phyloP scores from a whole-genome alignment of 345 rosid genomes.

The Firmiana major region DNA sequence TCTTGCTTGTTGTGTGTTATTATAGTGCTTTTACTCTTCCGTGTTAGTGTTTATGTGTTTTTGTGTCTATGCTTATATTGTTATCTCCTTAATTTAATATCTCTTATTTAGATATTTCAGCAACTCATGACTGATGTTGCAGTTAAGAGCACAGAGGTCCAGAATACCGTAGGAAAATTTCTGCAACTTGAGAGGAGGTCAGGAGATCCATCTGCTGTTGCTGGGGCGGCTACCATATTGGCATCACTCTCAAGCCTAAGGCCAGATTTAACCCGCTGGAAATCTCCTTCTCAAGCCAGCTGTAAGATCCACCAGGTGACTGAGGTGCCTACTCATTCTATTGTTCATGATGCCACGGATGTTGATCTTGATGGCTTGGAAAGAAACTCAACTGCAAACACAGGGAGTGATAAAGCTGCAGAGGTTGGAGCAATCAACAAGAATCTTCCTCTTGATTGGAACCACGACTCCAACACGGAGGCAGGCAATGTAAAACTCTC shows the following conservation, averaged over 20 bases:
- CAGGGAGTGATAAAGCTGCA: constrained; percentile 54
- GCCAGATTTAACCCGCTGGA: constrained; percentile 57
- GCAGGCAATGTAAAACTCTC: constrained; percentile 67
- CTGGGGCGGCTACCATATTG: constrained; percentile 76
- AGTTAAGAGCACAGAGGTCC: constrained; percentile 51
- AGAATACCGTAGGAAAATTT: constrained; percentile 42
- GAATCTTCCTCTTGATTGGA: constrained; percentile 49
- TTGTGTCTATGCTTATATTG: constrained; percentile 4
- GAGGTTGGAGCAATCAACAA: constrained; percentile 48
- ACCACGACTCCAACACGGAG: constrained; percentile 58
- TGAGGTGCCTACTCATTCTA: constrained; percentile 52
- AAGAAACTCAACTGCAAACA: constrained; percentile 45
- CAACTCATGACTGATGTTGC: constrained; percentile 49
- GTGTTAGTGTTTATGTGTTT: not conserved
- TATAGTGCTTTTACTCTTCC: constrained; percentile 5
- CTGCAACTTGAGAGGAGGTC: constrained; percentile 59
- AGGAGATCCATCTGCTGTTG: constrained; percentile 69
- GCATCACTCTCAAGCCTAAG: constrained; percentile 61
- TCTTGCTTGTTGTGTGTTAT: constrained; percentile 9
- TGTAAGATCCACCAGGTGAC: constrained; percentile 45
- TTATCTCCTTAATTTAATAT: constrained; percentile 40
- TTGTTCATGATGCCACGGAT: constrained; percentile 45
- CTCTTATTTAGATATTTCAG: constrained; percentile 62
- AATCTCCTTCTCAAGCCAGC: constrained; percentile 42
- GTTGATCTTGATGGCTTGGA: constrained; percentile 56